phyloP scores from a whole-genome alignment of 805 yeast genomes.

The Metschnikowia rubicola region DNA sequence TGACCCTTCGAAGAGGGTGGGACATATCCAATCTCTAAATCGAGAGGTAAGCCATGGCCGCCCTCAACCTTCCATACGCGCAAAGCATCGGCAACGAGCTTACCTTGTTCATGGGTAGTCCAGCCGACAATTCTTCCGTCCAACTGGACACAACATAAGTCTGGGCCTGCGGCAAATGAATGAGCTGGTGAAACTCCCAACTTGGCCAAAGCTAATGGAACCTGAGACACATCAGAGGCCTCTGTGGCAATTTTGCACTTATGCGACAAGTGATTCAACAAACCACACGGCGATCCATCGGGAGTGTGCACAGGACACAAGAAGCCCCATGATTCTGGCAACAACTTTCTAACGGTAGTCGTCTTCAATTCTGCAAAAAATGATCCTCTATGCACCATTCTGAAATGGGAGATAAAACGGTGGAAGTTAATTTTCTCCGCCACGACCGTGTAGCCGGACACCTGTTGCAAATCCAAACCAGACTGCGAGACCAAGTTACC shows the following conservation, averaged over 20 bases:
- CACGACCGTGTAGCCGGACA: conserved; percentile 95
- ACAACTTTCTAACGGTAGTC: conserved; percentile 90
- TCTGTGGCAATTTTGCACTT: conserved; percentile 84
- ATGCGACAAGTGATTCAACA: conserved; percentile 93
- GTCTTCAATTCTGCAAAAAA: conserved; percentile 98
- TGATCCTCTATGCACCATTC: conserved; percentile 99
- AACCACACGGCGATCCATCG: conserved; percentile 99
- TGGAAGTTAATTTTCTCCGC: conserved; percentile 98
- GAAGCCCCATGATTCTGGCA: conserved; percentile 99
- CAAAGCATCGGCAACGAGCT: conserved; percentile 80
- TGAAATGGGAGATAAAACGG: conserved; percentile 95
- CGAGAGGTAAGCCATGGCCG: conserved; percentile 69
- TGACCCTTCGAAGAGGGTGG: conserved; percentile 97
- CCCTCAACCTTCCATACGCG: conserved; percentile 92
- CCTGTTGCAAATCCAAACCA: conserved; percentile 96
- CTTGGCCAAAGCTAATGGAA: conserved; percentile 61
- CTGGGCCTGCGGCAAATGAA: conserved; percentile 83
- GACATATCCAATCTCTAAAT: conserved; percentile 89
- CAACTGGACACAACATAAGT: conserved; percentile 83
- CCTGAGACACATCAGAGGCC: conserved; percentile 67
- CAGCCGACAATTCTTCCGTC: conserved; percentile 93
- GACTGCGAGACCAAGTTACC: conserved; percentile 97
- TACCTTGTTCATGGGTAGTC: conserved; percentile 88
- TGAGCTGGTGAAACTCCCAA: conserved; percentile 83
- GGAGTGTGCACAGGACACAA: conserved; percentile 99